phyloP scores from a whole-genome alignment of 148 eudicot species.

The Chenopodium quinoa region DNA sequence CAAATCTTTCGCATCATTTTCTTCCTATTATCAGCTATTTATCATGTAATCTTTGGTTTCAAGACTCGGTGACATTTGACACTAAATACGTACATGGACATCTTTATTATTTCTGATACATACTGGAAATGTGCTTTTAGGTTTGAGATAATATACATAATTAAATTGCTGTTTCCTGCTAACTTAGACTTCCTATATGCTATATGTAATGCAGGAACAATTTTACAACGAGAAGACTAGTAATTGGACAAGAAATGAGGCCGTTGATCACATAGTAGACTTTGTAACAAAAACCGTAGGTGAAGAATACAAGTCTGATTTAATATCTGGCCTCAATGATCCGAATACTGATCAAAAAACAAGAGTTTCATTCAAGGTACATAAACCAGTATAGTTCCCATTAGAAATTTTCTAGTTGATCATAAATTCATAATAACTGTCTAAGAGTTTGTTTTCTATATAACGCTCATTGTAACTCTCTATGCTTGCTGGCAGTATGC shows the following conservation, averaged over 20 bases:
- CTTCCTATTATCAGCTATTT: too few relatives aligned
- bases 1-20: too few relatives aligned
- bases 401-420: not conserved
- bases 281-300: slow-evolving; percentile 46
- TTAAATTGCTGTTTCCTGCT: too few relatives aligned
- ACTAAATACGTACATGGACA: too few relatives aligned
- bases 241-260: slow-evolving; percentile 46
- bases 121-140: too few relatives aligned
- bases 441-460: not conserved
- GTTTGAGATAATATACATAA: too few relatives aligned
- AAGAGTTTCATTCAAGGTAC: slow-evolving; percentile 78
- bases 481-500: slow-evolving; percentile 54
- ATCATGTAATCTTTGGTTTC: too few relatives aligned
- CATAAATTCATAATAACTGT: too few relatives aligned
- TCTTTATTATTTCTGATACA: too few relatives aligned
- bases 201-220: slow-evolving; percentile 42
- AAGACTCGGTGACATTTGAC: too few relatives aligned
- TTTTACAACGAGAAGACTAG: slow-evolving; percentile 58
- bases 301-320: slow-evolving; percentile 33
- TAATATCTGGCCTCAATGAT: slow-evolving; percentile 61
- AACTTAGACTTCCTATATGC: not conserved
- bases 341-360: slow-evolving; percentile 53
- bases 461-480: not conserved
- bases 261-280: slow-evolving; percentile 34
- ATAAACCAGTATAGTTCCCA: slow-evolving; percentile 2